These are phyloP conservation scores for Fusarium nisikadoi DNA, from an alignment of 2,329 filamentous ascomycete genomes.

Conservation along the genomic window DNA sequence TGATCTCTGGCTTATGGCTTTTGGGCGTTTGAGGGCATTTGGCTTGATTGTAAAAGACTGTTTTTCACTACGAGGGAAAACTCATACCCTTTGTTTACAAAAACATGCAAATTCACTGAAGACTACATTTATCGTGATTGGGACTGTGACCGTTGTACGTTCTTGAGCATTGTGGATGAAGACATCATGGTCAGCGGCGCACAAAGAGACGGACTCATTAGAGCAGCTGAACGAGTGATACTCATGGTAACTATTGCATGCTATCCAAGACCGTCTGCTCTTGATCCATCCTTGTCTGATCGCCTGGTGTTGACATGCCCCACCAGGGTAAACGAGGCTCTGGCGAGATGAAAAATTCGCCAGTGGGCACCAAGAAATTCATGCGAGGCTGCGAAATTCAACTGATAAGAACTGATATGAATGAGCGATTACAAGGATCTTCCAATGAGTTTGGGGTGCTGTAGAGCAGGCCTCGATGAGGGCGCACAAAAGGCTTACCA, in stretches of 20 bases:
- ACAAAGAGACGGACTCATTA: not conserved
- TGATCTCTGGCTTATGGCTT: conserved; percentile 44
- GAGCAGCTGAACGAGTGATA: not conserved
- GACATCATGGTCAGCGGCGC: not conserved
- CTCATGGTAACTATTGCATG: not conserved
- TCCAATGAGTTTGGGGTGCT: not conserved
- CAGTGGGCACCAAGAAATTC: conserved; percentile 29
- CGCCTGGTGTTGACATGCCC: conserved; percentile 12
- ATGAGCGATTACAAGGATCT: not conserved
- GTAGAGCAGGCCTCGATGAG: fast-evolving
- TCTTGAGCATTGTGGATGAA: not conserved
- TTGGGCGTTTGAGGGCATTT: conserved; percentile 51
- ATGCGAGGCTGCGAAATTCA: conserved; percentile 41
- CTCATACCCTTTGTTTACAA: conserved; percentile 47
- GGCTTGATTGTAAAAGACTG: conserved; percentile 47
- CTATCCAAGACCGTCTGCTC: not conserved
- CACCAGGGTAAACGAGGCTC: conserved; percentile 45
- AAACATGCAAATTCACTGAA: conserved; percentile 40
- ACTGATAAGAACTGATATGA: not conserved
- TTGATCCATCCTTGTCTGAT: not conserved
- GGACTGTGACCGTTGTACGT: not conserved
- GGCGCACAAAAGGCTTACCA: not conserved
- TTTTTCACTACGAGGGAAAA: conserved; percentile 46
- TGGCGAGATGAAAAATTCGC: conserved; percentile 29
- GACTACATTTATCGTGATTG: not conserved